Conservation (phyloP, 257 asterid genomes). For the Rauvolfia tetraphylla region DNA sequence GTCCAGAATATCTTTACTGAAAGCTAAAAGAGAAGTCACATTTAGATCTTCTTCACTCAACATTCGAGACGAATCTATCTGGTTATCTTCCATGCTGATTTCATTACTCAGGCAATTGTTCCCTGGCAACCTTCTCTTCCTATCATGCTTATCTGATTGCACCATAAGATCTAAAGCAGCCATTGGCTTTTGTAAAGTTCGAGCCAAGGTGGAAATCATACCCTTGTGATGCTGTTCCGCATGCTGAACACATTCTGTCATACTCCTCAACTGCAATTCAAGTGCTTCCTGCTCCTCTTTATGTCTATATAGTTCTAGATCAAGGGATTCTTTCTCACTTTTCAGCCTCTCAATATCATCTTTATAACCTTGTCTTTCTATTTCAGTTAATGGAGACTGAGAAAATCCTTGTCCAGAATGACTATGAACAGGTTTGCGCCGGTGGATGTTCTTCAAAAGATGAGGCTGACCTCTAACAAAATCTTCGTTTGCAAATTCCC, state of each 20-base stretch:
- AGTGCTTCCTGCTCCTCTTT: constrained; percentile 53
- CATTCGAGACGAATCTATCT: constrained; percentile 34
- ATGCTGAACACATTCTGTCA: constrained; percentile 43
- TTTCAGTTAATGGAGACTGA: constrained; percentile 46
- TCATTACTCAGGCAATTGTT: constrained; percentile 41
- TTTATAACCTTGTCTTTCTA: constrained; percentile 61
- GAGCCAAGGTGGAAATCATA: constrained; percentile 55
- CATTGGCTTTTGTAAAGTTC: constrained; percentile 38
- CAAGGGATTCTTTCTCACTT: constrained; percentile 50
- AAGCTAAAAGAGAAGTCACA: constrained; percentile 36
- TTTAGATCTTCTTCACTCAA: constrained; percentile 33
- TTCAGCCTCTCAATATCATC: constrained; percentile 62
- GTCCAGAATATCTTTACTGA: constrained; percentile 46
- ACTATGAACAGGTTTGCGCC: constrained; percentile 94
- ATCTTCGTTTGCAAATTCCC: constrained; percentile 89
- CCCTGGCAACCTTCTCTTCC: constrained; percentile 70
- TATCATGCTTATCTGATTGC: constrained; percentile 39
- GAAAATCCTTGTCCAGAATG: constrained; percentile 58
- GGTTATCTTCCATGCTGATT: constrained; percentile 31
- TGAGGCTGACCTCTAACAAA: constrained; percentile 71
- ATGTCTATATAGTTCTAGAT: constrained; percentile 44
- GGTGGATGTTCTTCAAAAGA: constrained; percentile 71
- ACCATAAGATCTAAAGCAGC: constrained; percentile 34
- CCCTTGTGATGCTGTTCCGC: constrained; percentile 42
- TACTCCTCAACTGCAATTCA: constrained; percentile 34